Conservation (phyloP, 768 basidiomycete species). For the Fomitopsis serialis region DNA sequence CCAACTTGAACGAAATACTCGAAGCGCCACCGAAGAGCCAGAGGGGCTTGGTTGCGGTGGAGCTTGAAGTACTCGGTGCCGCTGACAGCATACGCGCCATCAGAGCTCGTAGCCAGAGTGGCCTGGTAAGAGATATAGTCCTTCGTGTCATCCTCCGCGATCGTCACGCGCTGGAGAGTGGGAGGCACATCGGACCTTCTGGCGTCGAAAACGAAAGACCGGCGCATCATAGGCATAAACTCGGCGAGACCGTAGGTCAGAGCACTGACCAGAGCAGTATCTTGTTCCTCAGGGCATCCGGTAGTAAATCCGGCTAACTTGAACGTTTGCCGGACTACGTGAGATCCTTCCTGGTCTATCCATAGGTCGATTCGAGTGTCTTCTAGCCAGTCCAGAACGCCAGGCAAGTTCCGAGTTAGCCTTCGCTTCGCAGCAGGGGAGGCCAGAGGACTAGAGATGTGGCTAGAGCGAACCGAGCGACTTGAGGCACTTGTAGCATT, state of each 20-base stretch:
- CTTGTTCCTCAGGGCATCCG: conserved; percentile 1
- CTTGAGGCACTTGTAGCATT: conserved; percentile 3
- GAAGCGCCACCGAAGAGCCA: conserved; percentile 66
- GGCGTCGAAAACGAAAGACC: conserved; percentile 57
- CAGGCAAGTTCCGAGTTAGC: conserved; percentile 22
- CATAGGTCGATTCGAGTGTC: conserved; percentile 52
- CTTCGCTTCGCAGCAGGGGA: neutral
- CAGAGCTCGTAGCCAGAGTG: conserved; percentile 57
- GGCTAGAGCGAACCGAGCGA: conserved; percentile 5
- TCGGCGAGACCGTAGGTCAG: conserved; percentile 47
- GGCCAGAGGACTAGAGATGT: conserved; percentile 5
- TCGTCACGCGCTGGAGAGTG: conserved; percentile 61
- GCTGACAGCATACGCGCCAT: conserved; percentile 71
- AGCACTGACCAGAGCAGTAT: conserved; percentile 21
- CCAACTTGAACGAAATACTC: conserved; percentile 73
- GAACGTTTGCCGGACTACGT: conserved; percentile 55
- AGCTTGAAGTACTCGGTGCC: conserved; percentile 49
- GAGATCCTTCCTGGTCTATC: conserved; percentile 84
- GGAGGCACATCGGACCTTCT: conserved; percentile 55
- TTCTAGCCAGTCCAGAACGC: conserved; percentile 47
- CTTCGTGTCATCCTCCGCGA: conserved; percentile 59
- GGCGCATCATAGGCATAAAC: conserved; percentile 56
- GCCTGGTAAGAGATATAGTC: conserved; percentile 80
- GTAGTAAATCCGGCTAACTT: conserved; percentile 42
- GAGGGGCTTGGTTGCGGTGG: conserved; percentile 8